phyloP scores from a whole-genome alignment of 805 yeast species.

The Spathaspora arborariae region DNA sequence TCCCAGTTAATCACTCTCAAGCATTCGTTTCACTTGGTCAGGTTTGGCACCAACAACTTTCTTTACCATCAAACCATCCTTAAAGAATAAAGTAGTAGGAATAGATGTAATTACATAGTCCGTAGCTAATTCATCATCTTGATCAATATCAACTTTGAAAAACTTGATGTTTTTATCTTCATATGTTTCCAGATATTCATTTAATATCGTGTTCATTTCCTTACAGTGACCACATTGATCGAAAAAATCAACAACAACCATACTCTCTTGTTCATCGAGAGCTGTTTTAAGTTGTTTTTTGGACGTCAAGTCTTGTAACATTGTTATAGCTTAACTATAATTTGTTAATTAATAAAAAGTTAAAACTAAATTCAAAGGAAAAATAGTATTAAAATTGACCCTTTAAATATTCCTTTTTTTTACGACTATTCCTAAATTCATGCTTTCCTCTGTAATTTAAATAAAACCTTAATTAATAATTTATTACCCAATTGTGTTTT shows the following conservation, averaged over 20 bases:
- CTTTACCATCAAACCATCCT: conserved; percentile 70
- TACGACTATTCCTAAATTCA: neutral
- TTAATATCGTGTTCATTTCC: conserved; percentile 87
- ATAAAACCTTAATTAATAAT: neutral
- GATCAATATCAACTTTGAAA: conserved; percentile 87
- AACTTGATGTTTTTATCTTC: conserved; percentile 52
- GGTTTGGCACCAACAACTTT: conserved; percentile 87
- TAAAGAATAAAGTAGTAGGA: conserved; percentile 67
- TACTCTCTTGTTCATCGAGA: conserved; percentile 5
- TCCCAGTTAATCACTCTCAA: conserved; percentile 15
- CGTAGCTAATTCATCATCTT: conserved; percentile 68
- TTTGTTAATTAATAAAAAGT: neutral
- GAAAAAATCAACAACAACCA: conserved; percentile 84
- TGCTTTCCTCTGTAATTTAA: too few relatives aligned
- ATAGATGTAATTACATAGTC: conserved; percentile 48
- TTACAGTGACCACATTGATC: conserved; percentile 98
- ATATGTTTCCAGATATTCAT: conserved; percentile 66
- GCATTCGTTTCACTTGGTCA: conserved; percentile 65
- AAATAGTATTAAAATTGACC: neutral
- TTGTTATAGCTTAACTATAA: neutral
- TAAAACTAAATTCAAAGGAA: neutral
- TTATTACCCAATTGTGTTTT: neutral
- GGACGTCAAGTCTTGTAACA: conserved; percentile 7
- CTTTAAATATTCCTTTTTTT: neutral
- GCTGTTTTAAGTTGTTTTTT: conserved; percentile 8